Conservation (phyloP, 805 yeast genomes). For the Danielozyma ontarioensis region DNA sequence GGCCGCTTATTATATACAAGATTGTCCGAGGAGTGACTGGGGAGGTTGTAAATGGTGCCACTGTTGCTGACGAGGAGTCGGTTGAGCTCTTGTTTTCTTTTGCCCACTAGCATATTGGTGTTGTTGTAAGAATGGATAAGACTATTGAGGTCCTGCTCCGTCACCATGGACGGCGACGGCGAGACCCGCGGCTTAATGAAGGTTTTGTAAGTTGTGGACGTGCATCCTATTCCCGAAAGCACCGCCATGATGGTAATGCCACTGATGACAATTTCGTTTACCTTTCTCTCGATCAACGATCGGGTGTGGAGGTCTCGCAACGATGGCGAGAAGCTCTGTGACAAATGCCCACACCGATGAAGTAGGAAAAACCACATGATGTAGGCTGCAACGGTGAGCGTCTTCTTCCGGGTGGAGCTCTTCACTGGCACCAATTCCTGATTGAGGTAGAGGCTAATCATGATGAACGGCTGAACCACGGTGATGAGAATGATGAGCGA, state of each 20-base stretch:
- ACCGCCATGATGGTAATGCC: constrained; percentile 49
- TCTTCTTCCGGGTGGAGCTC: neutral
- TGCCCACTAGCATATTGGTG: constrained; percentile 29
- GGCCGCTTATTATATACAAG: constrained; percentile 4
- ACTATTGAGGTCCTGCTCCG: constrained; percentile 27
- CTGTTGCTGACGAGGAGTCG: constrained; percentile 12
- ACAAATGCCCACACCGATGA: constrained; percentile 28
- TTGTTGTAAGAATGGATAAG: constrained; percentile 37
- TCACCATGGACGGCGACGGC: constrained; percentile 7
- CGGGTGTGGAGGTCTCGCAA: constrained; percentile 6
- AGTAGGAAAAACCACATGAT: constrained; percentile 29
- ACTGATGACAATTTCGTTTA: constrained; percentile 41
- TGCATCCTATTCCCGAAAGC: constrained; percentile 49
- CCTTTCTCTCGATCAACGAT: constrained; percentile 35
- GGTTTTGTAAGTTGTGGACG: constrained; percentile 37
- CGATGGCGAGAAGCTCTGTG: constrained; percentile 18
- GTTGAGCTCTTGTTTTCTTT: constrained; percentile 28
- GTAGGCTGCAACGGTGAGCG: constrained; percentile 10
- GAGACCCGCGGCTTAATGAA: constrained; percentile 8
- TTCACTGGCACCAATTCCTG: constrained; percentile 19
- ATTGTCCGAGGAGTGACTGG: constrained; percentile 7
- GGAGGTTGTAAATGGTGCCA: constrained; percentile 22
- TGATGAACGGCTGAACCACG: constrained; percentile 39
- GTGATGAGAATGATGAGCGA: constrained; percentile 34
- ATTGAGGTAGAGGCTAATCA: constrained; percentile 25